These are phyloP conservation scores for Xerocomellus amylosporus DNA, from an alignment of 768 basidiomycete species.

Conservation along the genomic window DNA sequence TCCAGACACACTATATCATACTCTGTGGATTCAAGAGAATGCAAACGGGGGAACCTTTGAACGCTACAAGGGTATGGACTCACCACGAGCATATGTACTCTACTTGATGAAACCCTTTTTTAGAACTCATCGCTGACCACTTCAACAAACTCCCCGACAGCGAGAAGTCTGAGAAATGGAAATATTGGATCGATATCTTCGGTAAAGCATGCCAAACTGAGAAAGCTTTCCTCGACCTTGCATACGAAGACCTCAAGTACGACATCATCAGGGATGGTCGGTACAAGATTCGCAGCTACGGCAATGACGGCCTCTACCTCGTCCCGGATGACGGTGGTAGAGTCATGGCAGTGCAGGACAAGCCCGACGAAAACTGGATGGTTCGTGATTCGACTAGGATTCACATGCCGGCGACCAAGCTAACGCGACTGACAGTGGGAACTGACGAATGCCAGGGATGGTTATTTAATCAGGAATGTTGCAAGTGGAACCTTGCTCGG, in stretches of 20 bases:
- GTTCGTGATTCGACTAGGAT: not conserved
- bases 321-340: not conserved
- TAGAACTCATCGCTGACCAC: not conserved
- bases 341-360: not conserved
- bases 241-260: not conserved
- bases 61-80: not conserved
- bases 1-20: not conserved
- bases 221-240: not conserved
- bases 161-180: not conserved
- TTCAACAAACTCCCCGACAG: not conserved
- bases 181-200: not conserved
- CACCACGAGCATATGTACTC: not conserved
- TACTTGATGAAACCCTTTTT: not conserved
- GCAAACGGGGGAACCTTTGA: not conserved
- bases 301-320: not conserved
- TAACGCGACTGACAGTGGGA: not conserved
- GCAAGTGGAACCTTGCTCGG: not conserved
- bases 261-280: not conserved
- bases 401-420: not conserved
- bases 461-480: not conserved
- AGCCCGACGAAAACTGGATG: not conserved
- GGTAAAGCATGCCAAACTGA: not conserved
- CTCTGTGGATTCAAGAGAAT: not conserved
- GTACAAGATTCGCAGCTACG: not conserved
- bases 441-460: not conserved